Evolutionary conservation across 2,329 filamentous ascomycete genomes (phyloP), one percentile per base, ranked within the genome.

Genomic region (Xenosphaeropsis pyriputrescens): DNA sequence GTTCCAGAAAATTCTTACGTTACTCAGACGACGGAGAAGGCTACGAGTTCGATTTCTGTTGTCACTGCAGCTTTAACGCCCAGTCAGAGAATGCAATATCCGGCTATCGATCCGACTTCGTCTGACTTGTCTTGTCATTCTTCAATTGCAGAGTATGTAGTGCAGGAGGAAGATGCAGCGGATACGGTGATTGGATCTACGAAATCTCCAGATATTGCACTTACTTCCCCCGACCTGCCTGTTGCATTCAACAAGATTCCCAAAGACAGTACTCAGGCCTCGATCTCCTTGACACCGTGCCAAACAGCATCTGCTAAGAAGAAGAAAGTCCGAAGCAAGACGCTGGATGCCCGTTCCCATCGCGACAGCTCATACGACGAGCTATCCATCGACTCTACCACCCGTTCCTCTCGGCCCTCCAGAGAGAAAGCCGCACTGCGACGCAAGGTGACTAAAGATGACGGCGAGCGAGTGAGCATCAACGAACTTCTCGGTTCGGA

Each of bases 151-250:
- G 37, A 40, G 6, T 26, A 36, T 17, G 36, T 26, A 26, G 22
- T 6, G 8, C 22, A 26, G 22, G 8, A 6, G 8, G 22, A 26
- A 9, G 3, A 33, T n/a, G 29, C 16, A 35, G 36, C 29, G 16
- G 30, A 26, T 29, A 8, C 16, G 15, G 18, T 14, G 7, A 29
- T 29, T 8, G 36, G 18, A 33, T 34, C 22, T 15, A 39, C 40
- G 17, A 37, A 34, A 14, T 32, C 29, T 4, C 32, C 22, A n/a
- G 36, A 32, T 18, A 39, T 32, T 3, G 19, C 40, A 12, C 37
- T 32, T 18, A 39, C 40, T 29, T 29, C 36, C n/a, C 40, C 40
- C 18, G 32, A 19, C 29, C 37, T 22, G 11, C 40, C 40, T 26
- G 17, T 26, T 29, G 18, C 17, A 3, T 39, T 31, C 18, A 11